Percentiles rank a stretch among this genome's conserved stretches.
Conservation (phyloP, 192 early-diverging fungal species). For the Entophlyctis luteolus region DNA sequence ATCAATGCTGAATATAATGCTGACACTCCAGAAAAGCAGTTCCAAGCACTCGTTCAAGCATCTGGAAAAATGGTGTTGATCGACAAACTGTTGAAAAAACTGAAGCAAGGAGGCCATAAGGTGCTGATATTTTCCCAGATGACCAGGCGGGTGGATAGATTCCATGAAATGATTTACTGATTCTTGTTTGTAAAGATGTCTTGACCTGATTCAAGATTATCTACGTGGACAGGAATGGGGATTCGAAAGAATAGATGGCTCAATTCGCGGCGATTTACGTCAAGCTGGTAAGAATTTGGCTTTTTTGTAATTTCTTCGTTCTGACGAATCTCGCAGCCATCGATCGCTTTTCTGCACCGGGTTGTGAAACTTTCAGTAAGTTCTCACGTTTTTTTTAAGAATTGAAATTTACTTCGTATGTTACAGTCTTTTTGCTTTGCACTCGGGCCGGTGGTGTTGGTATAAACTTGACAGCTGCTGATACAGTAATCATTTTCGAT, state of each 20-base stretch:
- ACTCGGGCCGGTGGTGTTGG: conserved; percentile 84
- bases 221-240: conserved; percentile 65
- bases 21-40: conserved; percentile 55
- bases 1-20: conserved; percentile 65
- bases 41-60: conserved; percentile 67
- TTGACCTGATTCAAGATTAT: conserved; percentile 82
- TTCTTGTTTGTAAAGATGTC: conserved; percentile 38
- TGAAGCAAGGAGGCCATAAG: conserved; percentile 73
- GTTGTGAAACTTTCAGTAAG: conserved; percentile 63
- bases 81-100: conserved; percentile 73
- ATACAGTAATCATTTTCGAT: conserved; percentile 85
- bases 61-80: conserved; percentile 82
- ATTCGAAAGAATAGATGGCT: conserved; percentile 82
- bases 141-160: too few species aligned
- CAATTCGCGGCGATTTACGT: conserved; percentile 70
- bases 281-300: conserved; percentile 53
- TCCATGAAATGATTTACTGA: conserved; percentile 18
- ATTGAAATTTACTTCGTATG: too few species aligned
- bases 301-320: conserved; percentile 5
- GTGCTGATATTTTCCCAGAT: conserved; percentile 88
- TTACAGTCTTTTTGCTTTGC: conserved; percentile 73
- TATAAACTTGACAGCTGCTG: conserved; percentile 83
- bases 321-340: too few species aligned
- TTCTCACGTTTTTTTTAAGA: too few species aligned
- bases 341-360: conserved; percentile 73